Percentiles rank a stretch among this genome's conserved stretches.
These are phyloP conservation scores for Amanita inopinata DNA, from an alignment of 768 basidiomycete species.

Conservation along the genomic window DNA sequence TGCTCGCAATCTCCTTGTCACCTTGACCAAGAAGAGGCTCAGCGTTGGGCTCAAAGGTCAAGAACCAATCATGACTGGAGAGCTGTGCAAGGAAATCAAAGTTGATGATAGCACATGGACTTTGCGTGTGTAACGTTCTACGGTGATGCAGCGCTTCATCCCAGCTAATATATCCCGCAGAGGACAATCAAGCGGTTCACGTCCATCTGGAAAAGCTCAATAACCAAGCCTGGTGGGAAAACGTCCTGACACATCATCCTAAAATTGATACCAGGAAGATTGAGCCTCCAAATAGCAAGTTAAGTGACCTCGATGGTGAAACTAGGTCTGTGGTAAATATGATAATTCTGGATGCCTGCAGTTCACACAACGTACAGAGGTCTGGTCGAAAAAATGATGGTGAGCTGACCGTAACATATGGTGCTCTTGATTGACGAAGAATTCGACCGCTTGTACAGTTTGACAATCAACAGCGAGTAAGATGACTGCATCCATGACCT, in stretches of 20 bases:
- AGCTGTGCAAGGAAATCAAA: slow-evolving; percentile 89
- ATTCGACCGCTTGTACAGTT: slow-evolving; percentile 32
- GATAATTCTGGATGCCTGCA: not conserved
- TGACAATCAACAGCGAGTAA: slow-evolving; percentile 69
- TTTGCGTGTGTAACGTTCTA: slow-evolving; percentile 50
- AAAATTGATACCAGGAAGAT: slow-evolving; percentile 97
- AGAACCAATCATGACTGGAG: slow-evolving; percentile 80
- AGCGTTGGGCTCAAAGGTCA: slow-evolving; percentile 79
- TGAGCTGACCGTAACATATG: slow-evolving; percentile 27
- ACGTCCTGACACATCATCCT: slow-evolving; percentile 89
- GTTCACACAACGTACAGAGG: slow-evolving; percentile 39
- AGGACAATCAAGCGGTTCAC: slow-evolving; percentile 64
- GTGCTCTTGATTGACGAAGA: not conserved
- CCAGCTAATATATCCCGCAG: slow-evolving; percentile 26
- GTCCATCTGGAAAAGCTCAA: slow-evolving; percentile 85
- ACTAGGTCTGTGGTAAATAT: slow-evolving; percentile 55
- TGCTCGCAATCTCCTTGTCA: slow-evolving; percentile 62
- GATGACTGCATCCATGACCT: slow-evolving; percentile 1
- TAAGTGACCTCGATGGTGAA: slow-evolving; percentile 93
- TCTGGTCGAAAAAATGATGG: slow-evolving; percentile 99
- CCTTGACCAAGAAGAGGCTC: slow-evolving; percentile 75
- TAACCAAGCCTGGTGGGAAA: slow-evolving; percentile 94
- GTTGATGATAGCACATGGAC: slow-evolving; percentile 98
- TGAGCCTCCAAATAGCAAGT: slow-evolving; percentile 87
- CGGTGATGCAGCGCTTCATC: not conserved